Conservation (phyloP, 208 protist genomes). For the Naegleria lovaniensis region DNA sequence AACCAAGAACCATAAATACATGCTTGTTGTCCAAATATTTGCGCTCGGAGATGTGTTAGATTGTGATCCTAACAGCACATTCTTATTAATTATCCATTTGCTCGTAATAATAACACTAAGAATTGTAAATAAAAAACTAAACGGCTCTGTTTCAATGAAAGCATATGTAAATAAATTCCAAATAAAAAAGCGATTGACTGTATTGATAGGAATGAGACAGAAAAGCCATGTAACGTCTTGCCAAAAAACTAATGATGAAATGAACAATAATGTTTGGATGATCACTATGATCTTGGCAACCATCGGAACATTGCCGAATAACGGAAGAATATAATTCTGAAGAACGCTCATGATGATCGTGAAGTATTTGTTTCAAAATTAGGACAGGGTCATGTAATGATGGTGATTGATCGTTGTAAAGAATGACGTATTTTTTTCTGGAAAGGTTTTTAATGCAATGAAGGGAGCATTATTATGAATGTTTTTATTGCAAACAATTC, state of each 20-base stretch:
- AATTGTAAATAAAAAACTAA: conserved; percentile 14
- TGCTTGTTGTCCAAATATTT: not conserved
- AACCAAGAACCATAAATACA: conserved; percentile 15
- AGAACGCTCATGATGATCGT: not conserved
- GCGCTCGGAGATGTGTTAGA: not conserved
- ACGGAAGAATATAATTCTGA: not conserved
- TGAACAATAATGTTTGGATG: not conserved
- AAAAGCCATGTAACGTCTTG: not conserved
- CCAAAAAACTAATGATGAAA: not conserved
- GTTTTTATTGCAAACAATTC: no score
- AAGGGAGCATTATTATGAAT: no score
- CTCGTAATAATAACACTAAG: not conserved
- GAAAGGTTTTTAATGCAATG: no score
- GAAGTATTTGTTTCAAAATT: not conserved
- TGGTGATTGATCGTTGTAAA: no score
- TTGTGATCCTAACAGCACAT: not conserved
- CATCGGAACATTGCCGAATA: not conserved
- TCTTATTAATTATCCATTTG: conserved; percentile 6
- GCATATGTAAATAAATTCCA: not conserved
- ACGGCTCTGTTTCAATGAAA: not conserved
- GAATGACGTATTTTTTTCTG: no score
- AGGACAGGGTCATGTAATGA: not conserved
- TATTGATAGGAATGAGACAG: not conserved
- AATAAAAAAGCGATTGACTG: not conserved
- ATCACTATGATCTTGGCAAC: not conserved